Evolutionary conservation across 2,329 filamentous ascomycete species (phyloP), one percentile per base, ranked within the genome.

Genomic region (Fusarium xylarioides): DNA sequence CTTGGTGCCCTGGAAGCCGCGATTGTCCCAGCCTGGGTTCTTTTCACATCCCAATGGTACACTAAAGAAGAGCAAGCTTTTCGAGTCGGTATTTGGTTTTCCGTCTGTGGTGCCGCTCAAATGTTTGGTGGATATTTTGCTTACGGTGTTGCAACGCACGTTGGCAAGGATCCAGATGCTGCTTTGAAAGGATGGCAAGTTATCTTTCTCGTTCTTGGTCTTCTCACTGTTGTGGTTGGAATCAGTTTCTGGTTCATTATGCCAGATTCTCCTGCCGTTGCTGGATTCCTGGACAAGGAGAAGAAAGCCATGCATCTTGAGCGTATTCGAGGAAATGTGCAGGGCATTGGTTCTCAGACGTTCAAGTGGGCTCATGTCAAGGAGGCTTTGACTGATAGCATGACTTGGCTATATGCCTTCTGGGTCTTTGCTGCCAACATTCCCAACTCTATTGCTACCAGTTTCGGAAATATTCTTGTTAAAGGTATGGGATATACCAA

Each of bases 61-160:
- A 75, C 70, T 4, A 75, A 75, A 35, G 59, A 69, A 21, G 72
- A 75, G 14, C 72, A 74, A 12, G 72, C 72, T 0, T 73, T 75
- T n/a, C 55, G 73, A 30, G 70, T 73, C 4, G 66, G 73, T 2
- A 75, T 75, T 15, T 75, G 73, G 73, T 75, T 74, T 38, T 73
- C 72, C 1, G 66, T 75, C 12, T 73, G 70, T 10, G 73, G 73
- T 18, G 58, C 40, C 1, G 73, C 70, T 2, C 70, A 73, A n/a
- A 75, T 75, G 70, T 73, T 75, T 57, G 73, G 73, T 5, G 72
- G 72, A 8, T 75, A 71, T 23, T 74, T 75, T 59, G 73, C 73
- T 10, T 75, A 75, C 6, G 73, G 73, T 11, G 69, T 75, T 11
- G 63, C 73, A 15, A 71, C 30, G 2, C 71, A 74, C 16, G 66